These are phyloP conservation scores for maize (Zea mays) DNA, from an alignment of 176 grass and related monocot genomes.

Conservation along the genomic window Zm-B73-REFERENCE-NAM-5.0 NC_050098.1:173732001-173732500, in stretches of 20 bases:
- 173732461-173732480: too few relatives aligned
- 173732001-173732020: constrained; percentile 79
- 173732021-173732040: constrained; percentile 44
- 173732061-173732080: constrained; percentile 52
- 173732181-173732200: constrained; percentile 34
- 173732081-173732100: constrained; percentile 45
- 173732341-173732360: neutral
- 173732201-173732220: constrained; percentile 62
- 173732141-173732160: constrained; percentile 56
- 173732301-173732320: constrained; percentile 7
- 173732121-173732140: constrained; percentile 41
- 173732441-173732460: too few relatives aligned
- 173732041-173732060: constrained; percentile 27
- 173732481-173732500: too few relatives aligned
- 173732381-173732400: neutral
- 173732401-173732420: too few relatives aligned
- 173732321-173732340: neutral
- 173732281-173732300: constrained; percentile 41
- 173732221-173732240: constrained; percentile 99
- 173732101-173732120: constrained; percentile 50
- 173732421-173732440: too few relatives aligned
- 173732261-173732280: constrained; percentile 22
- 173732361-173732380: constrained; percentile 21
- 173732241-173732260: constrained; percentile 24
- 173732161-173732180: constrained; percentile 64